Evolutionary conservation across 2,329 filamentous ascomycete species (phyloP).

Genomic region (Alternaria conjuncta): DNA sequence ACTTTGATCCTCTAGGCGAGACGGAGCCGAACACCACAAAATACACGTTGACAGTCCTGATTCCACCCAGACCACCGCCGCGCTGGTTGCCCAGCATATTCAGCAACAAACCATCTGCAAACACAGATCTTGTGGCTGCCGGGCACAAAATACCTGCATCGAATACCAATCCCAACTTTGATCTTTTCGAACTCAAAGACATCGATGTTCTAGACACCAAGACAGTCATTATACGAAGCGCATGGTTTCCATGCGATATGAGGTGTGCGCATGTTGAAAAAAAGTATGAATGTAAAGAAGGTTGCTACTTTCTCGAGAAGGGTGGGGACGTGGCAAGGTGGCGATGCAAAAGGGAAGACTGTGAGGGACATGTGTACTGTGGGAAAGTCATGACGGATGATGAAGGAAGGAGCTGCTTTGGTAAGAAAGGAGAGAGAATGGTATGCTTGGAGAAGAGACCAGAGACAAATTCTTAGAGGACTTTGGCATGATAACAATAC

Average conservation of each 20-base stretch:
- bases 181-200: conserved; percentile 19
- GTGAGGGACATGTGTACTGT: conserved; percentile 37
- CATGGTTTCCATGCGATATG: conserved; percentile 22
- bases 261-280: conserved; percentile 31
- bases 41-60: conserved; percentile 31
- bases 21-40: conserved; percentile 26
- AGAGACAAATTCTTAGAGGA: too few relatives aligned
- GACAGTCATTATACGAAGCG: conserved; percentile 14
- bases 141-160: conserved; percentile 14
- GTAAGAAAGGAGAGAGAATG: conserved; percentile 35
- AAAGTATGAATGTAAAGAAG: conserved; percentile 16
- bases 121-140: background rate
- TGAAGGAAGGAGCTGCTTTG: conserved; percentile 31
- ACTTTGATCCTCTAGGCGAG: conserved; percentile 29
- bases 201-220: conserved; percentile 24
- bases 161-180: conserved; percentile 17
- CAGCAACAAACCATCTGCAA: conserved; percentile 10
- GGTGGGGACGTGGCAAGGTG: conserved; percentile 20
- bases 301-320: conserved; percentile 40
- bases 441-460: conserved; percentile 8
- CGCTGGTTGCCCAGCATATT: conserved; percentile 25
- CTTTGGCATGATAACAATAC: too few relatives aligned
- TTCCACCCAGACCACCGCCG: conserved; percentile 26
- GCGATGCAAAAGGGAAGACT: conserved; percentile 26
- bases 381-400: conserved; percentile 20